These are phyloP conservation scores for Nicotiana knightiana DNA, from an alignment of 257 asterid genomes.

Conservation along the genomic window DNA sequence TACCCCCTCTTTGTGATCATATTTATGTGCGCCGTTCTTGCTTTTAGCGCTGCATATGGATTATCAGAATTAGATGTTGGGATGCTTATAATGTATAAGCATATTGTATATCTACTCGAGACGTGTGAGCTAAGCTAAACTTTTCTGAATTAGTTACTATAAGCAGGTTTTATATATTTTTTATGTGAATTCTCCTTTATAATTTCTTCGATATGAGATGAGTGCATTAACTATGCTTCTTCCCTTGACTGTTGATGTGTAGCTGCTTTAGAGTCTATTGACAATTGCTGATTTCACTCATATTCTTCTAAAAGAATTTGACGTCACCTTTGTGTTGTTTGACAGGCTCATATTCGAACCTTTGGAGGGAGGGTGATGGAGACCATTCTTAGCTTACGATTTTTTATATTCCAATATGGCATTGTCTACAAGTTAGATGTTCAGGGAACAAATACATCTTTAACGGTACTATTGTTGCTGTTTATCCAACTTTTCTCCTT, in stretches of 20 bases:
- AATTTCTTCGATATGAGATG: neutral
- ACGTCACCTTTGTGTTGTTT: constrained; percentile 13
- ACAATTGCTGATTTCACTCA: neutral
- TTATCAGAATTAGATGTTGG: neutral
- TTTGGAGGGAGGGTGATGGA: constrained; percentile 88
- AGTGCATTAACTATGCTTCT: neutral
- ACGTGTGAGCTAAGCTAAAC: neutral
- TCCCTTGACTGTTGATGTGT: neutral
- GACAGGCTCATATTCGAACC: constrained; percentile 92
- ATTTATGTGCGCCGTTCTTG: neutral
- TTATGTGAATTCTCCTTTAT: neutral
- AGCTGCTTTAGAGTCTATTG: neutral
- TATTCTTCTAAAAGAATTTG: neutral
- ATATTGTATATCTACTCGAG: neutral
- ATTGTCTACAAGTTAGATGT: constrained; percentile 69
- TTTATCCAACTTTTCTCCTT: neutral
- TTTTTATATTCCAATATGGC: constrained; percentile 93
- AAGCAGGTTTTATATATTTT: no score
- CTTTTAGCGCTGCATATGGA: neutral
- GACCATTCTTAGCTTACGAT: constrained; percentile 83
- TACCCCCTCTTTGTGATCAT: neutral
- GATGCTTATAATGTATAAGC: neutral
- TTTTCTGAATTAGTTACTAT: no score
- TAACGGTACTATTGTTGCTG: constrained; percentile 47
- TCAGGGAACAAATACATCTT: constrained; percentile 66